Conservation (phyloP, 2,329 filamentous ascomycete genomes). For the Sporothrix curviconia region DNA sequence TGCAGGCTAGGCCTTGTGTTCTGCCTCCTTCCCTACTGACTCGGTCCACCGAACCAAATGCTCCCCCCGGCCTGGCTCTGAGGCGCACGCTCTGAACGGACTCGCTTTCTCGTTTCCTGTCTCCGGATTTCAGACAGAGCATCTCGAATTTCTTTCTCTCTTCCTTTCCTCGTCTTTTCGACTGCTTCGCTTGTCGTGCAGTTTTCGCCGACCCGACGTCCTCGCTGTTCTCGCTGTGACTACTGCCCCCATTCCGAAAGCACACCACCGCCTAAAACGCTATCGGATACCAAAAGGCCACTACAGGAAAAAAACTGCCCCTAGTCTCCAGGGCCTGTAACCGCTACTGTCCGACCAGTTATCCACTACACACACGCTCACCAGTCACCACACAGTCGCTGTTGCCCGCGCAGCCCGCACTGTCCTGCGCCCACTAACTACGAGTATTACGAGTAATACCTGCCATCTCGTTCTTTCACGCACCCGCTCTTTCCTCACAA, state of each 20-base stretch:
- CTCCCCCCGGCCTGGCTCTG: slow-evolving; percentile 1
- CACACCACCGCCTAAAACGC: background rate
- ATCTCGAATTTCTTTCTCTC: background rate
- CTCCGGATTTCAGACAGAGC: too few relatives aligned
- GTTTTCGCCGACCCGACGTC: too few relatives aligned
- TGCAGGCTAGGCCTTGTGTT: background rate
- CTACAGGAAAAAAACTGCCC: background rate
- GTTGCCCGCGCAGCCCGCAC: background rate
- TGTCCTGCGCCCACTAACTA: background rate
- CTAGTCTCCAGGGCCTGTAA: slow-evolving; percentile 8
- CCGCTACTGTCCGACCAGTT: slow-evolving; percentile 5
- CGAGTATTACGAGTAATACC: too few relatives aligned
- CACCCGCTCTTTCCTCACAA: background rate
- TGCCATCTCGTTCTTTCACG: background rate
- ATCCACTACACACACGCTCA: slow-evolving; percentile 5
- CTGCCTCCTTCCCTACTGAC: background rate
- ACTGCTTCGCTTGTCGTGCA: background rate
- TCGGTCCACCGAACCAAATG: background rate
- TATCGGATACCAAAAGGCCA: background rate
- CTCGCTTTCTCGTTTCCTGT: too few relatives aligned
- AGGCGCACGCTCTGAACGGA: background rate
- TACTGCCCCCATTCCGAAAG: background rate
- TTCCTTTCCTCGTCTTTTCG: background rate
- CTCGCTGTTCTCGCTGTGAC: too few relatives aligned
- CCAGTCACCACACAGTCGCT: background rate